Conservation (phyloP, 73 alveolate genomes). For the Tetrahymena thermophila region DNA sequence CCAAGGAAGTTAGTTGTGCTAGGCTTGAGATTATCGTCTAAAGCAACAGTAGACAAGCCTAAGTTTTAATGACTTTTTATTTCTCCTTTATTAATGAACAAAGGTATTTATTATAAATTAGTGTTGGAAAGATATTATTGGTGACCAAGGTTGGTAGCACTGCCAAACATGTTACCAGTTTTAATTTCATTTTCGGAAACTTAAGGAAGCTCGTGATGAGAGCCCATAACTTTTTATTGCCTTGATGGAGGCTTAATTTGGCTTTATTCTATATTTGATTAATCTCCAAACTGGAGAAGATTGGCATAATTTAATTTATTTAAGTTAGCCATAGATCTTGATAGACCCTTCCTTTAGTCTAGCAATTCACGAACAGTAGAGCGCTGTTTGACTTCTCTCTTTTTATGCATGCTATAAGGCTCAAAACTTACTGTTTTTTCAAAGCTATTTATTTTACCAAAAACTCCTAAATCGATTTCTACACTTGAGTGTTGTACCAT, state of each 20-base stretch:
- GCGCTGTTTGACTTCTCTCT: neutral
- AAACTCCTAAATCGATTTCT: neutral
- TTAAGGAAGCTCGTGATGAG: neutral
- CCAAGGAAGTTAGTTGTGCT: neutral
- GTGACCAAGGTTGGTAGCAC: neutral
- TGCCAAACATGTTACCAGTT: neutral
- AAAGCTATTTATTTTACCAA: neutral
- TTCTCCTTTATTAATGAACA: neutral
- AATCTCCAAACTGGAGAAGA: neutral
- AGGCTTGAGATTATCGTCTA: neutral
- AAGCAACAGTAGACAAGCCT: neutral
- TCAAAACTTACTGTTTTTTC: neutral
- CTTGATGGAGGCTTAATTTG: neutral
- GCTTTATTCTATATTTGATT: neutral
- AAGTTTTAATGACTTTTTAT: neutral
- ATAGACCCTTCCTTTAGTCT: neutral
- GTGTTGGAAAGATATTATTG: neutral
- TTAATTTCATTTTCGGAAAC: neutral
- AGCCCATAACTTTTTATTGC: neutral
- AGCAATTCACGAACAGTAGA: neutral
- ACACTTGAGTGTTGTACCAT: neutral
- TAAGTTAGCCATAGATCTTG: neutral
- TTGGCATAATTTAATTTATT: neutral
- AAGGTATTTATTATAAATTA: neutral
- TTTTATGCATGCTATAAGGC: neutral